Conservation (phyloP, 495 filamentous ascomycete genomes). For the Hyphodiscus hymeniophilus region DNA sequence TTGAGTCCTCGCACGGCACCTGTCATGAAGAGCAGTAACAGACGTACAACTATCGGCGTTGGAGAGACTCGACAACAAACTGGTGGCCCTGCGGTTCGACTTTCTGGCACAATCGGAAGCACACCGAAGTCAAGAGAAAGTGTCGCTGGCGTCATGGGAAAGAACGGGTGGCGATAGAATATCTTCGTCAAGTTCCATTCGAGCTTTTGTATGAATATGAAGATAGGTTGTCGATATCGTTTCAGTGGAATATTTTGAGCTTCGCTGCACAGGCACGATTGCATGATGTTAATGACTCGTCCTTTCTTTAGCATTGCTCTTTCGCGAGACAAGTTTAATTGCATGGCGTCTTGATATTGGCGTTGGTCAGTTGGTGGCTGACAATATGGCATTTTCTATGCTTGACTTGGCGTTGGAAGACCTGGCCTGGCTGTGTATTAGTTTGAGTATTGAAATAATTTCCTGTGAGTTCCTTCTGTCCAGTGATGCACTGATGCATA, state of each 20-base stretch:
- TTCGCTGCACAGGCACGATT: slow-evolving; percentile 11
- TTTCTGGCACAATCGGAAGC: slow-evolving; percentile 10
- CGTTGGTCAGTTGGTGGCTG: no score
- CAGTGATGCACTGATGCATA: no score
- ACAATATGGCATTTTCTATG: no score
- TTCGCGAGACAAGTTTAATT: no score
- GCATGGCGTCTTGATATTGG: no score
- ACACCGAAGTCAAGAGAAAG: slow-evolving; percentile 19
- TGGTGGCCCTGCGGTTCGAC: slow-evolving; percentile 8
- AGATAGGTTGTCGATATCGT: neutral
- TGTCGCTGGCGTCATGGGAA: slow-evolving; percentile 15
- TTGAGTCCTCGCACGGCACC: slow-evolving; percentile 58
- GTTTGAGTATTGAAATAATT: no score
- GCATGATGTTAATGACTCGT: slow-evolving; percentile 20
- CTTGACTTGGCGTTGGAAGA: no score
- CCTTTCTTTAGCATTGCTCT: slow-evolving; percentile 1
- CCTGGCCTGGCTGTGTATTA: no score
- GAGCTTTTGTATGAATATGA: slow-evolving; percentile 5
- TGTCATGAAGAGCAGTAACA: slow-evolving; percentile 43
- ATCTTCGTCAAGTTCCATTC: neutral
- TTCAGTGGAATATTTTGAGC: neutral
- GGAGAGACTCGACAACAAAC: slow-evolving; percentile 10
- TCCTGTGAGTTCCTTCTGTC: no score
- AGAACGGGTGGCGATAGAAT: slow-evolving; percentile 21
- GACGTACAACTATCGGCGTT: slow-evolving; percentile 20